Percentiles rank a stretch among this genome's conserved stretches.
phyloP scores from a whole-genome alignment of 2,329 filamentous ascomycete species.

The Alternaria gansuensis region DNA sequence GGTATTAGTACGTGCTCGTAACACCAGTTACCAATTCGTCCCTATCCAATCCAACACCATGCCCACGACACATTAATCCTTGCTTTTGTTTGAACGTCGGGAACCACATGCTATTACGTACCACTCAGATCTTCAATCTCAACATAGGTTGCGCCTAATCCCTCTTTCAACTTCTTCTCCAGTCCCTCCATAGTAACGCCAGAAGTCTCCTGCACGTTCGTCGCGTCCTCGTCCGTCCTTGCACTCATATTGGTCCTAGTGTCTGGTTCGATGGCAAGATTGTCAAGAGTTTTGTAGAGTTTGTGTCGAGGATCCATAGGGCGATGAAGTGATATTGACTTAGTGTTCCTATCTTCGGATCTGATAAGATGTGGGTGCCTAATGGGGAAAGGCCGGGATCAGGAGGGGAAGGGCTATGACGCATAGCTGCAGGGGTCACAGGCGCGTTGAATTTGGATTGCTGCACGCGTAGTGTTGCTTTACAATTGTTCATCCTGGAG shows the following conservation, averaged over 20 bases:
- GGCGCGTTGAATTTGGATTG: slow-evolving; percentile 12
- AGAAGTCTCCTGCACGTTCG: slow-evolving; percentile 63
- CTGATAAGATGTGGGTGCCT: slow-evolving; percentile 44
- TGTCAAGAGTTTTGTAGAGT: slow-evolving; percentile 47
- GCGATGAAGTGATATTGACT: slow-evolving; percentile 29
- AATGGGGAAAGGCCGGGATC: slow-evolving; percentile 18
- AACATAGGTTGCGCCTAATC: slow-evolving; percentile 78
- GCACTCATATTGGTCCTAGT: slow-evolving; percentile 53
- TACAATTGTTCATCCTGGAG: slow-evolving; percentile 5
- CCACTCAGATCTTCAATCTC: slow-evolving; percentile 93
- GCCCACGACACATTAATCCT: too few relatives aligned
- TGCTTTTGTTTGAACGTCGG: background rate
- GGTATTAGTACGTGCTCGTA: slow-evolving; percentile 27
- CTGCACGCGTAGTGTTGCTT: slow-evolving; percentile 9
- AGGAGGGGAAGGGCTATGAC: slow-evolving; percentile 29
- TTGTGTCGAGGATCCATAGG: slow-evolving; percentile 48
- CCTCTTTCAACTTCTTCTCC: slow-evolving; percentile 71
- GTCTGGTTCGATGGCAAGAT: slow-evolving; percentile 33
- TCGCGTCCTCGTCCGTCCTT: slow-evolving; percentile 54
- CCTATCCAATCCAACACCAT: background rate
- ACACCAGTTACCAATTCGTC: background rate
- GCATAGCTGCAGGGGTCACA: slow-evolving; percentile 26
- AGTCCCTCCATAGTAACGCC: slow-evolving; percentile 78
- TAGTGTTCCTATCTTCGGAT: slow-evolving; percentile 41
- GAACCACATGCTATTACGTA: slow-evolving; percentile 57